phyloP scores from a whole-genome alignment of 2,329 filamentous ascomycete genomes.

The Coniochaeta hoffmannii region DNA sequence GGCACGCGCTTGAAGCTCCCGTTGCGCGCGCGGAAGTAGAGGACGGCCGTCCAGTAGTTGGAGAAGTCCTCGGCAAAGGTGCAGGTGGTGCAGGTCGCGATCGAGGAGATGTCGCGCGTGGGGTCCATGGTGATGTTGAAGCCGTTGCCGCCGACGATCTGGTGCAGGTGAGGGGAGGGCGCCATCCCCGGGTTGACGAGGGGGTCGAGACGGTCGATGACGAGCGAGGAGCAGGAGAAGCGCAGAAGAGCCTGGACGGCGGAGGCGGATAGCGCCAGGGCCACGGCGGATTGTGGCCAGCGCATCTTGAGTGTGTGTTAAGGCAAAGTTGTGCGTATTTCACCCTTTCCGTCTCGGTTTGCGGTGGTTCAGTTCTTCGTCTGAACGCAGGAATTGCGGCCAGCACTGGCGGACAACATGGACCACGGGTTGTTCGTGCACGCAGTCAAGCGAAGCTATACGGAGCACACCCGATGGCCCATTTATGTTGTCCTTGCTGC shows the following conservation, averaged over 20 bases:
- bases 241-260: constrained; percentile 6
- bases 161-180: constrained; percentile 13
- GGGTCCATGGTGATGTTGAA: constrained; percentile 31
- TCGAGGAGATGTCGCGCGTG: constrained; percentile 16
- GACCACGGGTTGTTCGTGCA: no score
- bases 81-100: constrained; percentile 23
- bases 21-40: neutral
- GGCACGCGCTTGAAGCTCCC: constrained; percentile 5
- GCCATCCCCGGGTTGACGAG: constrained; percentile 10
- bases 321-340: neutral
- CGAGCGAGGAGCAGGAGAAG: constrained; percentile 13
- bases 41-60: constrained; percentile 18
- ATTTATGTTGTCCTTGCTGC: neutral
- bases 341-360: no score
- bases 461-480: no score
- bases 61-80: constrained; percentile 26
- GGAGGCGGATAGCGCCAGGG: neutral
- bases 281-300: neutral
- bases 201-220: constrained; percentile 13
- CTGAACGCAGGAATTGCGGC: no score
- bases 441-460: no score
- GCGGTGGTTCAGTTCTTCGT: neutral
- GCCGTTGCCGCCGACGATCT: constrained; percentile 24
- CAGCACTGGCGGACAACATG: no score
- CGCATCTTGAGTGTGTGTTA: neutral